Evolutionary conservation across 2,329 filamentous ascomycete genomes (phyloP).

Genomic region (Pseudovirgaria hyperparasitica): DNA sequence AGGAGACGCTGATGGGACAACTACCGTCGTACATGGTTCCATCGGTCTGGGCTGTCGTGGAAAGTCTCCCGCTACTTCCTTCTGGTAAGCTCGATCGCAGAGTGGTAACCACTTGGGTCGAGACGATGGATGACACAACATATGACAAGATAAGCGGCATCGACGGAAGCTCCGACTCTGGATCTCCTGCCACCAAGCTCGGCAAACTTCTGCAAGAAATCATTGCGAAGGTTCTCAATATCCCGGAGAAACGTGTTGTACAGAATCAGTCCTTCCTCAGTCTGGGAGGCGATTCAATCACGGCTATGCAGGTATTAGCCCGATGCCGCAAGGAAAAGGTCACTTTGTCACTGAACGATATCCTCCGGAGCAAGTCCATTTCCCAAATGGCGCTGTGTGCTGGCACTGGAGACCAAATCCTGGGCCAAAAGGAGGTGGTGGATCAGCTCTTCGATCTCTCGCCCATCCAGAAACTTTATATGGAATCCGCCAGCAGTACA

Average conservation of each 20-base stretch:
- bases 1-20: slow-evolving; percentile 3
- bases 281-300: slow-evolving; percentile 21
- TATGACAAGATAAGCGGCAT: slow-evolving; percentile 28
- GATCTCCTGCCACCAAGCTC: slow-evolving; percentile 7
- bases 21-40: slow-evolving; percentile 21
- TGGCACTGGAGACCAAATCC: slow-evolving; percentile 3
- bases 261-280: slow-evolving; percentile 17
- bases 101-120: slow-evolving; percentile 31
- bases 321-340: slow-evolving; percentile 19
- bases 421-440: slow-evolving; percentile 10
- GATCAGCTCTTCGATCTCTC: slow-evolving; percentile 28
- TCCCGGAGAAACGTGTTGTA: slow-evolving; percentile 15
- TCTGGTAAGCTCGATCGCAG: slow-evolving; percentile 20
- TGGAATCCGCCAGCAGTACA: slow-evolving; percentile 12
- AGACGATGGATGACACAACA: slow-evolving; percentile 23
- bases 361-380: slow-evolving; percentile 19
- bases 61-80: slow-evolving; percentile 16
- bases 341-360: slow-evolving; percentile 17
- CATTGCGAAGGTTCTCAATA: slow-evolving; percentile 31
- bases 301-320: slow-evolving; percentile 19
- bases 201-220: slow-evolving; percentile 16
- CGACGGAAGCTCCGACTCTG: slow-evolving; percentile 14
- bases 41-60: slow-evolving; percentile 22
- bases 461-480: slow-evolving; percentile 33
- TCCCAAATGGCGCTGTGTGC: slow-evolving; percentile 14